Evolutionary conservation across 257 asterid genomes (phyloP).

Genomic region (Solanum bulbocastanum): DNA sequence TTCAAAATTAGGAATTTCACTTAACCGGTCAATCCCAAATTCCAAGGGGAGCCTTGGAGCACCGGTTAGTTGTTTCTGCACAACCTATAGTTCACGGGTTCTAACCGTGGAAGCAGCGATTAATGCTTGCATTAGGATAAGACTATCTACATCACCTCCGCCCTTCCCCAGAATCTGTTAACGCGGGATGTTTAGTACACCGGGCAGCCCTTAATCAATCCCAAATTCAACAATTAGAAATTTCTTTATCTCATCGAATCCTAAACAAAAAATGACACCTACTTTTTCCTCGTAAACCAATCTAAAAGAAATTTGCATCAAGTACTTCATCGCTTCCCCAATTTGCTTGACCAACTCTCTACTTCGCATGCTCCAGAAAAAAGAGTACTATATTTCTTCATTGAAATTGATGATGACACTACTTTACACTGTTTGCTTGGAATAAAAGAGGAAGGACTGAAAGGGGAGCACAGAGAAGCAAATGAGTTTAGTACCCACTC

Average conservation of each 20-base stretch:
- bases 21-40: neutral
- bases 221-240: neutral
- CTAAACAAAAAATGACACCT: neutral
- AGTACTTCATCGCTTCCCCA: neutral
- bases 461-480: neutral
- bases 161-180: neutral
- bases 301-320: neutral
- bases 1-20: neutral
- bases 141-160: neutral
- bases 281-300: neutral
- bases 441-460: neutral
- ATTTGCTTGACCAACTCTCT: neutral
- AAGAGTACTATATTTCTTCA: neutral
- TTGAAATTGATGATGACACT: neutral
- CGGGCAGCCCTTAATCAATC: neutral
- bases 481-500: neutral
- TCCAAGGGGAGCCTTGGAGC: neutral
- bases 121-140: neutral
- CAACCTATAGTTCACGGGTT: neutral
- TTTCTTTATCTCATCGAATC: neutral
- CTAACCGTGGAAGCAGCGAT: neutral
- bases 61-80: neutral
- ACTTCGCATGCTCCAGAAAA: neutral
- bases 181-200: neutral
- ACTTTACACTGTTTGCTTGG: neutral